phyloP scores from a whole-genome alignment of 495 filamentous ascomycete genomes.

The Staphylotrichum longicolle region DNA sequence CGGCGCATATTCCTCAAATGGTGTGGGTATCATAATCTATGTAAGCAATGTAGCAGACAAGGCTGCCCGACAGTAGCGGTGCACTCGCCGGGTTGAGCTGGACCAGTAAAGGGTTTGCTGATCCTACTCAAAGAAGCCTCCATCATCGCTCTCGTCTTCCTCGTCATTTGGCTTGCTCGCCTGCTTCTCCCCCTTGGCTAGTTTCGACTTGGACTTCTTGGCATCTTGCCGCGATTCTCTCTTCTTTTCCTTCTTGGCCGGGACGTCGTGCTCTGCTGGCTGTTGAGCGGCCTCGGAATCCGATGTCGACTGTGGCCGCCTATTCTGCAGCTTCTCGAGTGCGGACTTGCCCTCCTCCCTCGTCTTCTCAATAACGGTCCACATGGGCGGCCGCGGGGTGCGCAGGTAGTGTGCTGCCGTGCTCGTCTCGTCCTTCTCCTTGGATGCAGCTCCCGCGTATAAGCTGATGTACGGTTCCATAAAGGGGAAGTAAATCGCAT shows the following conservation, averaged over 20 bases:
- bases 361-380: constrained; percentile 65
- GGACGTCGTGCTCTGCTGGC: constrained; percentile 2
- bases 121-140: constrained; percentile 38
- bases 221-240: neutral
- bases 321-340: constrained; percentile 54
- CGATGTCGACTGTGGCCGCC: constrained; percentile 17
- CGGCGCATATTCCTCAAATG: too few species aligned
- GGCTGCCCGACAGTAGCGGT: too few species aligned
- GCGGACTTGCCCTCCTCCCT: constrained; percentile 60
- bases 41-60: neutral
- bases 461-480: constrained; percentile 76
- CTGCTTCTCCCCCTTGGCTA: constrained; percentile 5
- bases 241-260: constrained; percentile 10
- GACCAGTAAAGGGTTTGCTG: neutral
- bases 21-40: constrained; percentile 25
- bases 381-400: constrained; percentile 57
- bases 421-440: constrained; percentile 30
- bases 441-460: constrained; percentile 55
- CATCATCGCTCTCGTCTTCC: constrained; percentile 27
- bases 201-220: neutral
- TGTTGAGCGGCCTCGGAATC: neutral
- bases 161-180: neutral
- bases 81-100: neutral
- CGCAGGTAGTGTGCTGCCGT: constrained; percentile 39
- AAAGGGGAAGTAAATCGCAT: constrained; percentile 79